Evolutionary conservation across 1,139 yeast genomes (phyloP).

Genomic region (Yamadazyma triangularis): DNA sequence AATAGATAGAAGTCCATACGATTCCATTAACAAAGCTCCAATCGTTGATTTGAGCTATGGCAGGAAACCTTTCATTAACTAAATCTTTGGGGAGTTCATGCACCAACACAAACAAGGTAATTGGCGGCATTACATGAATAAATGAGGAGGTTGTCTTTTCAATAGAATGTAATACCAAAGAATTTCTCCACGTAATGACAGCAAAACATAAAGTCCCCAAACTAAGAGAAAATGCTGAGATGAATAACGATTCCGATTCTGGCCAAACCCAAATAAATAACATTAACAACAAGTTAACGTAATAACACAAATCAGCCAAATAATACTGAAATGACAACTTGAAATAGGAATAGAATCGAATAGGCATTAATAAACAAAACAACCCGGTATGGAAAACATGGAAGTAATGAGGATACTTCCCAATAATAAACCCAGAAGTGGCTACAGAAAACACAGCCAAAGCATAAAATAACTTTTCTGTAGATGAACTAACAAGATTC

Average conservation of each 20-base stretch:
- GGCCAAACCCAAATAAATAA: conserved; percentile 83
- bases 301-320: conserved; percentile 91
- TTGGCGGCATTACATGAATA: conserved; percentile 89
- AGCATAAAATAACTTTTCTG: conserved; percentile 83
- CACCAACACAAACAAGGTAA: conserved; percentile 80
- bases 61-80: conserved; percentile 65
- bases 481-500: conserved; percentile 50
- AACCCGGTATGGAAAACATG: conserved; percentile 71
- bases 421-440: conserved; percentile 70
- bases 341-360: conserved; percentile 78
- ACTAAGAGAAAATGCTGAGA: conserved; percentile 80
- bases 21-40: conserved; percentile 77
- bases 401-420: conserved; percentile 70
- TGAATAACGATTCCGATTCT: conserved; percentile 61
- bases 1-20: conserved; percentile 75
- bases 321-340: conserved; percentile 78
- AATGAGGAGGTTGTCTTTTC: conserved; percentile 93
- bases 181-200: conserved; percentile 93
- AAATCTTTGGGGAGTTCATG: conserved; percentile 67
- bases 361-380: conserved; percentile 68
- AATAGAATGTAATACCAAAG: conserved; percentile 83
- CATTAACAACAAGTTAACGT: conserved; percentile 70
- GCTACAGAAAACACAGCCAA: conserved; percentile 67
- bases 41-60: conserved; percentile 59
- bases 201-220: conserved; percentile 92